Conservation (phyloP, 139 green algal species). For the Coelastrella sp. region DNA sequence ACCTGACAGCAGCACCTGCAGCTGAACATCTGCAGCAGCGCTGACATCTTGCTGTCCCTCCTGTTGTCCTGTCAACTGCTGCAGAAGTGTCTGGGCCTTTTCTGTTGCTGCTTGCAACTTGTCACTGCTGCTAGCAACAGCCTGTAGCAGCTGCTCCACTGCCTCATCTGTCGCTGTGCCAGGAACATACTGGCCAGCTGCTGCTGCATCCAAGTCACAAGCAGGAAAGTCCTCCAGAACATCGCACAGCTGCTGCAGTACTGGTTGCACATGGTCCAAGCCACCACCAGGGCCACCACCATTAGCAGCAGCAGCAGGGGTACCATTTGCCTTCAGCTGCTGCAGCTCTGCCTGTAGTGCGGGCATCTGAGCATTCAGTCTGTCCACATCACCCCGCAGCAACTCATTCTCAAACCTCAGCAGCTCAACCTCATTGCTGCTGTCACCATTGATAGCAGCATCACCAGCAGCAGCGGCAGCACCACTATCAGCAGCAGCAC, state of each 20-base stretch:
- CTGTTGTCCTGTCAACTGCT: slow-evolving; percentile 35
- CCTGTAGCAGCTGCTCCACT: slow-evolving; percentile 35
- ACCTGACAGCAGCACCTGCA: slow-evolving; percentile 37
- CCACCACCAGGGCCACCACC: not conserved
- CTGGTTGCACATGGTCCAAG: not conserved
- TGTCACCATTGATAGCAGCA: too few species aligned
- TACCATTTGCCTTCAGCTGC: not conserved
- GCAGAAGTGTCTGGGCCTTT: slow-evolving; percentile 12
- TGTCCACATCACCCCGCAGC: slow-evolving; percentile 38
- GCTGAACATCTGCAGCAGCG: not conserved
- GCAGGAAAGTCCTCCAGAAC: slow-evolving; percentile 22
- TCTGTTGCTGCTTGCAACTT: slow-evolving; percentile 21
- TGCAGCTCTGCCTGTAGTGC: not conserved
- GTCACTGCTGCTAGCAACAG: slow-evolving; percentile 26
- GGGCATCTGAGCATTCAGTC: slow-evolving; percentile 15
- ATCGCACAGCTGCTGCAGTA: slow-evolving; percentile 11
- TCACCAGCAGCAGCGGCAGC: not conserved
- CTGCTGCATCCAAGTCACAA: slow-evolving; percentile 31
- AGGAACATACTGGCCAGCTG: not conserved
- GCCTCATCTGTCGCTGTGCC: slow-evolving; percentile 4
- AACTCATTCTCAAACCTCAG: slow-evolving; percentile 46
- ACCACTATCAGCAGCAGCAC: not conserved
- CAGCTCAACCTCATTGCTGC: slow-evolving; percentile 34
- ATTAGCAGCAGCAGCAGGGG: not conserved
- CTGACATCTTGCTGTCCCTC: not conserved